A percentile compares a stretch with the other conserved stretches of the same genome.
phyloP scores from a whole-genome alignment of 176 grass and related monocot species.

The Avena sativa region DNA sequence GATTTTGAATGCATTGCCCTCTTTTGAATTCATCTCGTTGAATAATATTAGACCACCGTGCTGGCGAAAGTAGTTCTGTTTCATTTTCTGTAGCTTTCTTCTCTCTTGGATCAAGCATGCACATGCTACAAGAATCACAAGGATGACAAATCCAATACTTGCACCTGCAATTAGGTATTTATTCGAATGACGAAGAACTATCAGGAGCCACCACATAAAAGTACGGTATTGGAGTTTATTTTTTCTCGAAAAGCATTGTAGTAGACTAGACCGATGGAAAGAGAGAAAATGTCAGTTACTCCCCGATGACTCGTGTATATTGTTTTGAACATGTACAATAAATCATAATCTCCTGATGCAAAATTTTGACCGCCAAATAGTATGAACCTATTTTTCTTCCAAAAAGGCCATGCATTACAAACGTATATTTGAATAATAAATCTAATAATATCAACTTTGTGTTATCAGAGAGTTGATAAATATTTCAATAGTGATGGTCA shows the following conservation, averaged over 20 bases:
- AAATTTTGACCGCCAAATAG: background rate
- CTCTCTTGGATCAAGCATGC: constrained; percentile 17
- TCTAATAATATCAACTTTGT: background rate
- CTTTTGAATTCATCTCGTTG: constrained; percentile 19
- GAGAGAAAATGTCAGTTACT: background rate
- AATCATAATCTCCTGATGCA: background rate
- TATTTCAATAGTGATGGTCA: background rate
- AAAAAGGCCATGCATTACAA: background rate
- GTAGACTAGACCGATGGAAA: background rate
- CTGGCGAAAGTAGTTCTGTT: constrained; percentile 5
- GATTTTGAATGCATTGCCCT: background rate
- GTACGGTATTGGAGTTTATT: background rate
- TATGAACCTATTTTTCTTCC: background rate
- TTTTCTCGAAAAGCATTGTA: background rate
- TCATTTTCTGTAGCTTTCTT: constrained; percentile 21
- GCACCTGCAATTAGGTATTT: constrained; percentile 3
- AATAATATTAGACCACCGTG: constrained; percentile 26
- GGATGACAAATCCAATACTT: background rate
- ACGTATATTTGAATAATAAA: background rate
- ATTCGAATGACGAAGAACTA: background rate
- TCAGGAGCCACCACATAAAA: background rate
- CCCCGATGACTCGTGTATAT: background rate
- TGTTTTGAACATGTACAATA: background rate
- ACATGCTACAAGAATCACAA: background rate
- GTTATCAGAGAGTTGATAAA: background rate